phyloP scores from a whole-genome alignment of 805 yeast species.

The Jamesozyma hellenica region DNA sequence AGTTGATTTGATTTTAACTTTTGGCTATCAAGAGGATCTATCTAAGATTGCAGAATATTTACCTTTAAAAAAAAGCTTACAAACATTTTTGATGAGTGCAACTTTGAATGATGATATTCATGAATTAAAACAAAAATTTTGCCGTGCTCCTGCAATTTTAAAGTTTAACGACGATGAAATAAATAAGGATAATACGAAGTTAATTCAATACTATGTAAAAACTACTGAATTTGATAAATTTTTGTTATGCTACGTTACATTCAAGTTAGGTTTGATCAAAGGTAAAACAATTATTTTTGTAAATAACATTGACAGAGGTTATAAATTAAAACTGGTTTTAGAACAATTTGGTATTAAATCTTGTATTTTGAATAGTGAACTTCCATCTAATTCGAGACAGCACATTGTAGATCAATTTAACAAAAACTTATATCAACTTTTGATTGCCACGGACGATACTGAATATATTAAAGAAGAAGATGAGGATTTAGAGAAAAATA shows the following conservation, averaged over 20 bases:
- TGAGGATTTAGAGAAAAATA: conserved; percentile 24
- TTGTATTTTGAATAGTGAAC: conserved; percentile 82
- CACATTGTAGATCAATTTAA: conserved; percentile 95
- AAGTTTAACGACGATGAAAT: conserved; percentile 65
- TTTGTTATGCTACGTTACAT: conserved; percentile 78
- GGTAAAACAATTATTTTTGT: conserved; percentile 90
- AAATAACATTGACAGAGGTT: conserved; percentile 90
- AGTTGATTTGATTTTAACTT: conserved; percentile 81
- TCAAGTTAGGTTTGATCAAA: conserved; percentile 75
- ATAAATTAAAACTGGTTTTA: conserved; percentile 76
- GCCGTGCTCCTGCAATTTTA: conserved; percentile 72
- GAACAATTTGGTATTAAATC: conserved; percentile 91
- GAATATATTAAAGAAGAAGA: conserved; percentile 46
- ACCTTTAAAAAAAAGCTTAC: conserved; percentile 67
- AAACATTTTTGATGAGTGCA: conserved; percentile 93
- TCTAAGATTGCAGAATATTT: conserved; percentile 50
- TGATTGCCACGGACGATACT: conserved; percentile 93
- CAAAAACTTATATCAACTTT: conserved; percentile 71
- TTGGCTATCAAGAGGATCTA: conserved; percentile 85
- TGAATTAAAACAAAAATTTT: conserved; percentile 62
- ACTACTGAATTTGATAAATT: conserved; percentile 88
- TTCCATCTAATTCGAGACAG: conserved; percentile 84
- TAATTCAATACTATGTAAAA: conserved; percentile 78
- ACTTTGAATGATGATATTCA: conserved; percentile 83
- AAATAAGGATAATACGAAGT: conserved; percentile 41